Evolutionary conservation across 169 alveolate species (phyloP).

Genomic region (Cryptosporidium baileyi): DNA sequence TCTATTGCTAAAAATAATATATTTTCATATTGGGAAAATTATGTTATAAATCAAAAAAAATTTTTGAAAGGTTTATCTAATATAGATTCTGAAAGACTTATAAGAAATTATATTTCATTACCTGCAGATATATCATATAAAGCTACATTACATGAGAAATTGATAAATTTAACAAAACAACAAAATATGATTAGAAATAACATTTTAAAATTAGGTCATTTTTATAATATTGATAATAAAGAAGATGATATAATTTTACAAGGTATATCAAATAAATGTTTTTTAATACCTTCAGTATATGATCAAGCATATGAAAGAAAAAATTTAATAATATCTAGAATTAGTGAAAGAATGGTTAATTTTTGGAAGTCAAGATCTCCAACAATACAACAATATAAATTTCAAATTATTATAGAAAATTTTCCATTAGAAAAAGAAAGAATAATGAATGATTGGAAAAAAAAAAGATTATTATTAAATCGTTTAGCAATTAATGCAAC

Average conservation of each 20-base stretch:
- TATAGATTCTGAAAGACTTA: background rate
- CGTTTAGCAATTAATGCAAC: conserved; percentile 49
- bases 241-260: background rate
- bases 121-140: conserved; percentile 48
- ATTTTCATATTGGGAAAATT: background rate
- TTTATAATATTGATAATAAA: background rate
- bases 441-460: background rate
- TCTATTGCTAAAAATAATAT: background rate
- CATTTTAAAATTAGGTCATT: conserved; percentile 1
- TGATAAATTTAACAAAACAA: background rate
- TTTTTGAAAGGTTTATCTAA: background rate
- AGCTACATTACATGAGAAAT: background rate
- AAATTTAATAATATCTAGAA: background rate
- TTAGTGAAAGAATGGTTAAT: background rate
- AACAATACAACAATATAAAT: conserved; percentile 30
- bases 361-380: conserved; percentile 49
- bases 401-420: conserved; percentile 37
- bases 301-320: background rate
- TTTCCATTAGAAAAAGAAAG: conserved; percentile 22
- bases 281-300: background rate
- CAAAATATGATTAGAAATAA: conserved; percentile 9
- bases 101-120: conserved; percentile 17
- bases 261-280: background rate
- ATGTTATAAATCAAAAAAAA: background rate
- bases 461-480: background rate